A percentile compares a stretch with the other conserved stretches of the same genome.
phyloP scores from a whole-genome alignment of 169 alveolate species.

The Plasmodium malariae region DNA sequence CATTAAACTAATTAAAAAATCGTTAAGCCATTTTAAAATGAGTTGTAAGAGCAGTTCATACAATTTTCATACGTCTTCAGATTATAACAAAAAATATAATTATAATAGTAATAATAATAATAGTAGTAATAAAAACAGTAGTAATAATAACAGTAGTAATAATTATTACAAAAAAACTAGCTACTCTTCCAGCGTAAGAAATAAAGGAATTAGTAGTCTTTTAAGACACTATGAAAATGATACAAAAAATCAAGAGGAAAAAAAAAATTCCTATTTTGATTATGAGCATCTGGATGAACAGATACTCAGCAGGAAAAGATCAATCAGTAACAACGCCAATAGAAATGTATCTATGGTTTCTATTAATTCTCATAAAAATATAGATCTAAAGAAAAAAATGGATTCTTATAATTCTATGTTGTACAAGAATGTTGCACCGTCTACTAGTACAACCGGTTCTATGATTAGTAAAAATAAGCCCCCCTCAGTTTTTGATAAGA shows the following conservation, averaged over 20 bases:
- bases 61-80: constrained; percentile 4
- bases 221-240: constrained; percentile 18
- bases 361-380: constrained; percentile 5
- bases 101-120: background rate
- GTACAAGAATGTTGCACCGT: background rate
- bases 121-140: too few species aligned
- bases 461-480: background rate
- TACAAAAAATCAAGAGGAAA: background rate
- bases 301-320: constrained; percentile 2
- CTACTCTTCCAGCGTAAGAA: background rate
- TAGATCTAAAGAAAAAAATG: constrained; percentile 29
- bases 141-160: too few species aligned
- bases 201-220: constrained; percentile 20
- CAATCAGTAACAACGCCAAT: background rate
- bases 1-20: constrained; percentile 43
- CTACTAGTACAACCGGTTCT: constrained; percentile 1
- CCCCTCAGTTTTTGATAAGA: background rate
- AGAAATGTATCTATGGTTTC: constrained; percentile 42
- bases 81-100: constrained; percentile 6
- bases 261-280: background rate
- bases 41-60: constrained; percentile 18
- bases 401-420: constrained; percentile 2
- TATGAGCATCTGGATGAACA: background rate
- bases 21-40: constrained; percentile 45
- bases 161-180: constrained; percentile 1